phyloP scores from a whole-genome alignment of 345 rosid genomes.

The Ricinus communis region DNA sequence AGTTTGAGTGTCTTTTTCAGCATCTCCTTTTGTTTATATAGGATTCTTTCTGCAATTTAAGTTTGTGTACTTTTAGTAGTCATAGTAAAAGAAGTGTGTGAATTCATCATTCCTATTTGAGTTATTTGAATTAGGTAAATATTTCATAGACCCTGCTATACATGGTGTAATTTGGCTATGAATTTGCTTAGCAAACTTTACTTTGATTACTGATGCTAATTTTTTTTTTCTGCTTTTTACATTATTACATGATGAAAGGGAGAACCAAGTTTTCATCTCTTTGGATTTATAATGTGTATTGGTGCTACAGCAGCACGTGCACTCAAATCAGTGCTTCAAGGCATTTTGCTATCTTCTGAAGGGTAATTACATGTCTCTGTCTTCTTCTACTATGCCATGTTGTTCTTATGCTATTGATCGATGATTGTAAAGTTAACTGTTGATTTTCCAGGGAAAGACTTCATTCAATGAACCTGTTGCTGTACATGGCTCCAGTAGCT shows the following conservation, averaged over 20 bases:
- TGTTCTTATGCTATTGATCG: neutral
- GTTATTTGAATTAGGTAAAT: no score
- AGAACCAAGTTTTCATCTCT: constrained; percentile 50
- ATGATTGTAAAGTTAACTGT: neutral
- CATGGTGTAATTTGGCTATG: no score
- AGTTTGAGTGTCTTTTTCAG: no score
- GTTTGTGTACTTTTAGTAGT: no score
- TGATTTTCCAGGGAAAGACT: constrained; percentile 41
- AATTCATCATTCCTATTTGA: no score
- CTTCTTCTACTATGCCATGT: no score
- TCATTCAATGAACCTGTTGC: constrained; percentile 50
- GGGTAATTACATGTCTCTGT: constrained; percentile 28
- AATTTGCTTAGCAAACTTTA: neutral
- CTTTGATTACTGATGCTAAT: constrained; percentile 6
- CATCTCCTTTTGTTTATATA: no score
- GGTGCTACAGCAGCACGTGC: constrained; percentile 55
- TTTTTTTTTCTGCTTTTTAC: neutral
- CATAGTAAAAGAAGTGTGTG: no score
- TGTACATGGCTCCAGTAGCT: constrained; percentile 58
- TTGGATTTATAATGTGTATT: constrained; percentile 43
- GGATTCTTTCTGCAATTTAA: no score
- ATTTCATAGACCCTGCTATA: no score
- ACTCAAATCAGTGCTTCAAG: constrained; percentile 48
- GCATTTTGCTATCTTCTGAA: constrained; percentile 49
- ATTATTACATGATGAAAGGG: constrained; percentile 37